Evolutionary conservation across 345 rosid species (phyloP).

Genomic region (Diplotaxis tenuifolia): DNA sequence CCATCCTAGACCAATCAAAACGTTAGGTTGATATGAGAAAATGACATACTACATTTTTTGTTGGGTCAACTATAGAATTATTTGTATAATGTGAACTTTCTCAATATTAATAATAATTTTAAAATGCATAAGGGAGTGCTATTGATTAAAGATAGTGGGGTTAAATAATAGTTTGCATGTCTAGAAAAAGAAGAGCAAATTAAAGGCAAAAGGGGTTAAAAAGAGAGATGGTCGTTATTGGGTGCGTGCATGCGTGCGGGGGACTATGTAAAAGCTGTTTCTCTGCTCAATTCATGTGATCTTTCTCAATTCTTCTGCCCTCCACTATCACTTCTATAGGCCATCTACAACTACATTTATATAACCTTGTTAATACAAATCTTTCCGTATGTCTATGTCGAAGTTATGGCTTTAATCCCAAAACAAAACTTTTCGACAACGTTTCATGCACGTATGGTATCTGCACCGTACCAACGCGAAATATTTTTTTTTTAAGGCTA

Average conservation of each 20-base stretch:
- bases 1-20: too few relatives aligned
- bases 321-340: conserved; percentile 8
- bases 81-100: not conserved
- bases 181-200: not conserved
- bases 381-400: not conserved
- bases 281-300: conserved; percentile 28
- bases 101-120: not conserved
- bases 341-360: not conserved
- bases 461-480: too few relatives aligned
- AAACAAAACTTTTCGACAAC: not conserved
- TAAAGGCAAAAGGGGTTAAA: not conserved
- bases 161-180: not conserved
- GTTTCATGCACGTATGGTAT: not conserved
- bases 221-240: conserved; percentile 26
- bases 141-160: conserved; percentile 2
- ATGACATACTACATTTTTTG: too few relatives aligned
- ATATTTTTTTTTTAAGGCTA: too few relatives aligned
- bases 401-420: not conserved
- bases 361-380: not conserved
- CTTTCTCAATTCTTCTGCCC: conserved; percentile 24
- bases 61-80: too few relatives aligned
- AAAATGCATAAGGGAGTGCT: not conserved
- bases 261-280: conserved; percentile 34
- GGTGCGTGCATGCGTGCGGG: conserved; percentile 35
- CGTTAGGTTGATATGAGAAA: too few relatives aligned